Conservation (phyloP, 2,329 filamentous ascomycete species). For the Zasmidium angulare region DNA sequence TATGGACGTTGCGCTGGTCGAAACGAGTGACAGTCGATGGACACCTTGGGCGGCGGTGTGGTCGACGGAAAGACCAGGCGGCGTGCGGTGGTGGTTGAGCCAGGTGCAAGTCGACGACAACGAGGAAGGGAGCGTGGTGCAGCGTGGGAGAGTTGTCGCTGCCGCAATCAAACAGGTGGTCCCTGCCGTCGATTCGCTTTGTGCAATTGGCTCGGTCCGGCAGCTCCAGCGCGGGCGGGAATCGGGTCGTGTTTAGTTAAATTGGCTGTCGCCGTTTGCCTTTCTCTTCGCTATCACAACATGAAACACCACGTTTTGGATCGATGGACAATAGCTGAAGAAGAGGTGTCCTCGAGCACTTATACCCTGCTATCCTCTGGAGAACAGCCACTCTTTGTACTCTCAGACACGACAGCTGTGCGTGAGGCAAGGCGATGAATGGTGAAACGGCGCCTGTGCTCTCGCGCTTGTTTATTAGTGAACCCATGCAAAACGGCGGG, state of each 20-base stretch:
- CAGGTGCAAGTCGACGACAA: too few species aligned
- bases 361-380: background rate
- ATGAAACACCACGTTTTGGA: background rate
- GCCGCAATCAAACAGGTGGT: background rate
- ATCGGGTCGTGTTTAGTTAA: too few species aligned
- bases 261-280: background rate
- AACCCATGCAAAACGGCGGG: background rate
- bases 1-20: background rate
- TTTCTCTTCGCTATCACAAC: background rate
- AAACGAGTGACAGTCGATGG: background rate
- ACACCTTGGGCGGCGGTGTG: background rate
- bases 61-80: background rate
- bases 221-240: too few species aligned
- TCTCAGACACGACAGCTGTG: background rate
- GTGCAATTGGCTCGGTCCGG: too few species aligned
- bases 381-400: background rate
- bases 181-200: too few species aligned
- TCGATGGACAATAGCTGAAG: background rate
- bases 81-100: background rate
- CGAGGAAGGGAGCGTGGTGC: too few species aligned
- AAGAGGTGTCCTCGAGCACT: background rate
- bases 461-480: background rate
- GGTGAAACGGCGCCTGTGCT: slow-evolving; percentile 1
- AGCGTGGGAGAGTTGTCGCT: background rate
- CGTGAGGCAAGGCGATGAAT: background rate